Conservation (phyloP, 352 stramenopile genomes). For the Pythium volutum region DNA sequence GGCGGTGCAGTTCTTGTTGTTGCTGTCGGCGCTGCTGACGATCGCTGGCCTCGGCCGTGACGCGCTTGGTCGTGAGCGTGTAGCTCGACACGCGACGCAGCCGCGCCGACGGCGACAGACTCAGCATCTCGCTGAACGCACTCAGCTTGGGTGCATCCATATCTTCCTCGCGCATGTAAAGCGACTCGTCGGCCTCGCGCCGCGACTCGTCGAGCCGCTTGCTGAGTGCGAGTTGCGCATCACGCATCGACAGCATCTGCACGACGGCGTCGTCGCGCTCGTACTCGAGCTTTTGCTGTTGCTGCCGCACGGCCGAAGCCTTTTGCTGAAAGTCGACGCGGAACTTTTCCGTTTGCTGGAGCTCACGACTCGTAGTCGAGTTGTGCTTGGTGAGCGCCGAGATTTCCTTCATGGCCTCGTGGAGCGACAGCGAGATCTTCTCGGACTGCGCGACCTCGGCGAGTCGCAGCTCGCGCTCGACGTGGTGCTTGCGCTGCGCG, state of each 20-base stretch:
- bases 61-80: conserved; percentile 24
- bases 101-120: conserved; percentile 11
- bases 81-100: conserved; percentile 20
- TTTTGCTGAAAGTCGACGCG: conserved; percentile 56
- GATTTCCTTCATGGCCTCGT: conserved; percentile 49
- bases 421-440: conserved; percentile 44
- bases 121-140: conserved; percentile 40
- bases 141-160: conserved; percentile 42
- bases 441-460: conserved; percentile 57
- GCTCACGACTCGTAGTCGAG: conserved; percentile 40
- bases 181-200: conserved; percentile 38
- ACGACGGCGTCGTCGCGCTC: conserved; percentile 54
- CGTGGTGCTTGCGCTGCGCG: conserved; percentile 36
- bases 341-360: conserved; percentile 52
- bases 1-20: conserved; percentile 18
- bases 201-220: conserved; percentile 40
- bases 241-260: conserved; percentile 36
- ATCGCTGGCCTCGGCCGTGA: conserved; percentile 5
- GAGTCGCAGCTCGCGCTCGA: conserved; percentile 48
- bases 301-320: conserved; percentile 43
- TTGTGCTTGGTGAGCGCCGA: conserved; percentile 47
- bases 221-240: conserved; percentile 34
- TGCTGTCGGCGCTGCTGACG: conserved; percentile 13
- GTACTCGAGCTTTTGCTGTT: conserved; percentile 46
- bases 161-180: conserved; percentile 78